Conservation (phyloP, 495 filamentous ascomycete species). For the Chaetomium fimeti region DNA sequence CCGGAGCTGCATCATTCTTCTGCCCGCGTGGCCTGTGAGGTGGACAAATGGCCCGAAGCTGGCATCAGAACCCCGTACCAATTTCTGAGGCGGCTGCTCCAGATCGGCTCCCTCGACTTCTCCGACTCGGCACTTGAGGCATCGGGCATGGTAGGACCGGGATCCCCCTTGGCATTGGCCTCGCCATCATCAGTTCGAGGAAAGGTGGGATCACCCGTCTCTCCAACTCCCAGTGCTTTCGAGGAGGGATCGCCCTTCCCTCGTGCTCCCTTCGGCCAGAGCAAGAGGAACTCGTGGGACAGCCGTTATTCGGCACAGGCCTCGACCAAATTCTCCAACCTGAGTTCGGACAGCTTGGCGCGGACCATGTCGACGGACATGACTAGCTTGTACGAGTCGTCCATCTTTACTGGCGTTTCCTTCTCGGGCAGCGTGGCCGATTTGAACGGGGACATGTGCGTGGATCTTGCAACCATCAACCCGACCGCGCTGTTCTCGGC, state of each 20-base stretch:
- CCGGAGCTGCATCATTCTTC: slow-evolving; percentile 33
- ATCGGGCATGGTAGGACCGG: background rate
- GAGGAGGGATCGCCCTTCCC: background rate
- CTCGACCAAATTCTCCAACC: slow-evolving; percentile 27
- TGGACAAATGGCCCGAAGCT: slow-evolving; percentile 32
- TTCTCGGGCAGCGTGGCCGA: slow-evolving; percentile 16
- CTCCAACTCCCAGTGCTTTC: background rate
- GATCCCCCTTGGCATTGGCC: slow-evolving; percentile 4
- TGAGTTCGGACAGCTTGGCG: slow-evolving; percentile 31
- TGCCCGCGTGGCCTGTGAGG: slow-evolving; percentile 31
- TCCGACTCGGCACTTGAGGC: slow-evolving; percentile 12
- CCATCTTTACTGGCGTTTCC: slow-evolving; percentile 15
- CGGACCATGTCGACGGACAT: slow-evolving; percentile 31
- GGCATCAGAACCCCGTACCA: slow-evolving; percentile 35
- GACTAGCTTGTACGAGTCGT: slow-evolving; percentile 30
- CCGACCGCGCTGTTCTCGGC: slow-evolving; percentile 10
- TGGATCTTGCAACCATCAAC: slow-evolving; percentile 11
- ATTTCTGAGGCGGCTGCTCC: slow-evolving; percentile 31
- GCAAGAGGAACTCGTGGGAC: slow-evolving; percentile 25
- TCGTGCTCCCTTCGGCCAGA: background rate
- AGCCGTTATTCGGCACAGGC: slow-evolving; percentile 26
- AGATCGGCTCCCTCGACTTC: slow-evolving; percentile 38
- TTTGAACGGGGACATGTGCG: slow-evolving; percentile 5
- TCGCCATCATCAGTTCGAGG: slow-evolving; percentile 1
- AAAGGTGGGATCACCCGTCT: background rate